These are phyloP conservation scores for Rhizopogon rudus DNA, from an alignment of 768 basidiomycete species.

Conservation along the genomic window DNA sequence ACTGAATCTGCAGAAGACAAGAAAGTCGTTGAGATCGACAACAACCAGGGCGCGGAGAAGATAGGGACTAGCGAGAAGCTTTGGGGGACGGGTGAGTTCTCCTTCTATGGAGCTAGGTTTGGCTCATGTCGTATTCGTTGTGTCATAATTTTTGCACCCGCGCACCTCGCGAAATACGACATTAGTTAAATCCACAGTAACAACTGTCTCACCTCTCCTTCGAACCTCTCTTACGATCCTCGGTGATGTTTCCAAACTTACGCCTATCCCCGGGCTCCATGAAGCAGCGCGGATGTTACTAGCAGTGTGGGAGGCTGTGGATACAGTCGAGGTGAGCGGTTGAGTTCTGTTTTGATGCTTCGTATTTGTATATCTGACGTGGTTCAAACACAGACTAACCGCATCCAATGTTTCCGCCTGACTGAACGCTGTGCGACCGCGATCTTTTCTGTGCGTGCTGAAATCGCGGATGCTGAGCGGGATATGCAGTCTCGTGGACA, in stretches of 20 bases:
- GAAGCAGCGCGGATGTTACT: constrained; percentile 48
- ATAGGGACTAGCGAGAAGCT: background rate
- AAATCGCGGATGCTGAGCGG: constrained; percentile 53
- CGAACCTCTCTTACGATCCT: background rate
- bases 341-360: background rate
- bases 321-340: constrained; percentile 53
- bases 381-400: constrained; percentile 47
- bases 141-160: too few relatives aligned
- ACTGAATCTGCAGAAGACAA: background rate
- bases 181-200: background rate
- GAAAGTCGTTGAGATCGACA: too few relatives aligned
- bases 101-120: background rate
- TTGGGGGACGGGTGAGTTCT: background rate
- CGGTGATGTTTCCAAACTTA: constrained; percentile 29
- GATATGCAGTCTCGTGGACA: background rate
- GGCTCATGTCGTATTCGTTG: background rate
- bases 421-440: constrained; percentile 70
- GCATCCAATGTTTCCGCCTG: constrained; percentile 62
- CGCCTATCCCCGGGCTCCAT: constrained; percentile 52
- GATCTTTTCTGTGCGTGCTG: constrained; percentile 57
- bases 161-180: background rate
- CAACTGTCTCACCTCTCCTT: background rate
- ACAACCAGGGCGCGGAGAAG: too few relatives aligned
- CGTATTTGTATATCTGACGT: background rate
- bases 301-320: constrained; percentile 60